phyloP scores from a whole-genome alignment of 768 basidiomycete species.

The Boletus vinaceobasis region DNA sequence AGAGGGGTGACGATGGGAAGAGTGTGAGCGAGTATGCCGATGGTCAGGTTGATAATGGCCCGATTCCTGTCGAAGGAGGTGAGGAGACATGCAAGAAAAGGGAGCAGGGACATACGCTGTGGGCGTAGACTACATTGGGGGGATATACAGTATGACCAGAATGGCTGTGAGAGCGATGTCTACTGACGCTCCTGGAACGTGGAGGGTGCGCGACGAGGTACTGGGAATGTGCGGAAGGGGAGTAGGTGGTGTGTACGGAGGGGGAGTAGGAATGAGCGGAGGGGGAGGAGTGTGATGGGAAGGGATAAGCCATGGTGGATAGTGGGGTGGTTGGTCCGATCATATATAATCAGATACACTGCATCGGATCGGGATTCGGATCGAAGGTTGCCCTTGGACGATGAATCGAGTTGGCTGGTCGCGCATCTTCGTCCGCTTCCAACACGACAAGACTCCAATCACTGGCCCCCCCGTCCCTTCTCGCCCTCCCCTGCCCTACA shows the following conservation, averaged over 20 bases:
- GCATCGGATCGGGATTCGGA: slow-evolving; percentile 20
- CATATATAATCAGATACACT: not conserved
- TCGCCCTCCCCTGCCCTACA: slow-evolving; percentile 37
- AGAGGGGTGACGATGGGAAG: slow-evolving; percentile 14
- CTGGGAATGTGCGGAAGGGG: not conserved
- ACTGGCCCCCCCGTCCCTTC: slow-evolving; percentile 17
- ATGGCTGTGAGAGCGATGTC: slow-evolving; percentile 12
- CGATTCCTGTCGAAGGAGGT: slow-evolving; percentile 13
- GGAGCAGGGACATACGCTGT: slow-evolving; percentile 12
- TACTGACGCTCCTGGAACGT: slow-evolving; percentile 16
- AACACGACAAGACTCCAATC: slow-evolving; percentile 10
- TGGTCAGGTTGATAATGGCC: slow-evolving; percentile 16
- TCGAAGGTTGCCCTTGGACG: not conserved
- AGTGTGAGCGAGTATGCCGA: slow-evolving; percentile 4
- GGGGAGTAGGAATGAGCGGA: not conserved
- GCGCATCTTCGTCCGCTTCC: slow-evolving; percentile 15
- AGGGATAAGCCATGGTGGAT: slow-evolving; percentile 19
- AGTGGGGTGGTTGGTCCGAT: not conserved
- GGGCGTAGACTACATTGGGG: slow-evolving; percentile 6
- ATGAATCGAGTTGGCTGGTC: slow-evolving; percentile 2
- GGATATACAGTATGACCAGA: not conserved
- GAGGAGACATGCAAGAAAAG: not conserved
- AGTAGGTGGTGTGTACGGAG: not conserved
- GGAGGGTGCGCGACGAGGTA: slow-evolving; percentile 7
- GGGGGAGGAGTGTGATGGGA: slow-evolving; percentile 14